Evolutionary conservation across 139 green algal species (phyloP).

Genomic region (Dunaliella primolecta): DNA sequence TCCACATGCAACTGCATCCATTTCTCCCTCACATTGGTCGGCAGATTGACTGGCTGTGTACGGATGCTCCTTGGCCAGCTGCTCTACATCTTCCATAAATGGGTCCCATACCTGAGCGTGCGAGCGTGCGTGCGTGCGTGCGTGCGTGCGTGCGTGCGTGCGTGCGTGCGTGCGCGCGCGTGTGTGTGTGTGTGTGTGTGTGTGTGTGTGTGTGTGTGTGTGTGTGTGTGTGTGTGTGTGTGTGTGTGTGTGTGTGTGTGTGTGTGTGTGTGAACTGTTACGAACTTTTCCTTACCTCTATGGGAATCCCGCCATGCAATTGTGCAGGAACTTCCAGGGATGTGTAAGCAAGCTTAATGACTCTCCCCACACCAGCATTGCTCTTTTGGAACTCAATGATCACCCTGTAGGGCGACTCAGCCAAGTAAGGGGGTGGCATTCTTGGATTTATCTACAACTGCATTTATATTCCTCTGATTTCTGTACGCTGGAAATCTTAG

Average conservation of each 20-base stretch:
- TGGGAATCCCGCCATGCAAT: neutral
- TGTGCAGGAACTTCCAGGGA: neutral
- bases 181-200: too few species aligned
- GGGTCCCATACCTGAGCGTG: constrained; percentile 1
- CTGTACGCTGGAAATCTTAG: too few species aligned
- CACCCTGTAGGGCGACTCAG: neutral
- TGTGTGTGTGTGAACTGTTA: too few species aligned
- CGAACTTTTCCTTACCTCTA: too few species aligned
- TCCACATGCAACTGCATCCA: too few species aligned
- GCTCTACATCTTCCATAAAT: constrained; percentile 5
- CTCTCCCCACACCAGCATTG: neutral
- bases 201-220: too few species aligned
- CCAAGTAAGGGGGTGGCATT: neutral
- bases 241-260: too few species aligned
- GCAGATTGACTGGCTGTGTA: neutral
- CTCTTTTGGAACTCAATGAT: neutral
- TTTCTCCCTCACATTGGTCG: neutral
- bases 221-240: too few species aligned
- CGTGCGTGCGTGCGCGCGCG: constrained; percentile 45
- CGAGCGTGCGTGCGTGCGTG: constrained; percentile 13
- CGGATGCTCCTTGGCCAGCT: constrained; percentile 17
- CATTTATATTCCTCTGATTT: too few species aligned
- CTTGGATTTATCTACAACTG: too few species aligned
- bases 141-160: constrained; percentile 12
- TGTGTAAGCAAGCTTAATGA: neutral